Percentiles rank a stretch among this genome's conserved stretches.
These are phyloP conservation scores for Urtica urens DNA, from an alignment of 306 rosid species.

Conservation along the genomic window DNA sequence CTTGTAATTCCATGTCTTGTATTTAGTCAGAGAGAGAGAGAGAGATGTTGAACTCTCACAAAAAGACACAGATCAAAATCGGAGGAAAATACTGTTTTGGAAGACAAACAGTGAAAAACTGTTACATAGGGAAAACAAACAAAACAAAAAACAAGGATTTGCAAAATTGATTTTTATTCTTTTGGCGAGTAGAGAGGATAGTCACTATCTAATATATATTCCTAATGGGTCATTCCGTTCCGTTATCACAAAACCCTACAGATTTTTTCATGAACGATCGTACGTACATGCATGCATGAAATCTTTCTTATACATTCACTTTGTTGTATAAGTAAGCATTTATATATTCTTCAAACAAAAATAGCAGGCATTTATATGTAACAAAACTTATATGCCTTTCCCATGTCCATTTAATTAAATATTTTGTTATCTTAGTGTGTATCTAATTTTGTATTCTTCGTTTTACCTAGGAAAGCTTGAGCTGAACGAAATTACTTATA, in stretches of 20 bases:
- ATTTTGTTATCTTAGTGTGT: too few relatives aligned
- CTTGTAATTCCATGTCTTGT: conserved; percentile 11
- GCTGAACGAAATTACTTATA: too few relatives aligned
- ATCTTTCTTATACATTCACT: too few relatives aligned
- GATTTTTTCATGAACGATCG: too few relatives aligned
- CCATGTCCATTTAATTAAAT: too few relatives aligned
- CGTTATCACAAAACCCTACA: background rate
- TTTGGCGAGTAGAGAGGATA: background rate
- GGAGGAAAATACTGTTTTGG: conserved; percentile 16
- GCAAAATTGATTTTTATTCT: background rate
- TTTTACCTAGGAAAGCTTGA: too few relatives aligned
- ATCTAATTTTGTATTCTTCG: too few relatives aligned
- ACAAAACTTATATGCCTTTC: too few relatives aligned
- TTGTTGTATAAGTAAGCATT: too few relatives aligned
- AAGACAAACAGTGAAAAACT: conserved; percentile 25
- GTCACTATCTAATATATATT: background rate
- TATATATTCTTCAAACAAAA: too few relatives aligned
- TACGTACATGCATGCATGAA: too few relatives aligned
- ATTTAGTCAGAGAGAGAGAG: conserved; percentile 20
- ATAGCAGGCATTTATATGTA: too few relatives aligned
- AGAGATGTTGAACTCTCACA: conserved; percentile 10
- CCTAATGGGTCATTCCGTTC: background rate
- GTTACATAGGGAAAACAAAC: conserved; percentile 13
- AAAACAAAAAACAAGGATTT: background rate
- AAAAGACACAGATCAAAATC: conserved; percentile 1